Percentiles rank a stretch among this genome's conserved stretches.
phyloP scores from a whole-genome alignment of 1,284 basidiomycete genomes.

The Cutaneotrichosporon sp. region DNA sequence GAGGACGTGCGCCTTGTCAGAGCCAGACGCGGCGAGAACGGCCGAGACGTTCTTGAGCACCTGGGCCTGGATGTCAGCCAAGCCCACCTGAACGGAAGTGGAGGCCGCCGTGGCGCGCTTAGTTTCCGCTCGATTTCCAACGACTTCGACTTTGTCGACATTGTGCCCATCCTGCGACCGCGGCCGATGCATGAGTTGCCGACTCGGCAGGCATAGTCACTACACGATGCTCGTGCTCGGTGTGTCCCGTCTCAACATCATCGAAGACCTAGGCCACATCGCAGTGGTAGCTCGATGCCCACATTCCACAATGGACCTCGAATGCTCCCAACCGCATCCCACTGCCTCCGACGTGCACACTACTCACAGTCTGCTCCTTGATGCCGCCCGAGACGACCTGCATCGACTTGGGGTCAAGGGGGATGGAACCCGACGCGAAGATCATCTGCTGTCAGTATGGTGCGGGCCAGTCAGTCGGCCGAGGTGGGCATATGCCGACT shows the following conservation, averaged over 20 bases:
- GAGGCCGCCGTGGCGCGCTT: not conserved
- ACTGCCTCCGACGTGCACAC: not conserved
- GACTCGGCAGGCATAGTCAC: not conserved
- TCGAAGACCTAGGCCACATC: not conserved
- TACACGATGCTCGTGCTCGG: not conserved
- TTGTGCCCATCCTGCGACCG: too few species aligned
- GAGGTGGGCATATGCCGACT: not conserved
- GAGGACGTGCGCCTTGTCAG: slow-evolving; percentile 72
- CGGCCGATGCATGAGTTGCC: not conserved
- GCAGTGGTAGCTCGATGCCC: not conserved
- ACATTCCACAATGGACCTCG: too few species aligned
- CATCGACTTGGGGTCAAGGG: slow-evolving; percentile 74
- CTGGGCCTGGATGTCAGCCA: slow-evolving; percentile 58
- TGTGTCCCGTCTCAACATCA: not conserved
- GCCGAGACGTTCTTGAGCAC: slow-evolving; percentile 83
- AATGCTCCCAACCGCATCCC: too few species aligned
- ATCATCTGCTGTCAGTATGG: slow-evolving; percentile 57
- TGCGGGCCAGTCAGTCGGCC: not conserved
- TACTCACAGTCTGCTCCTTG: slow-evolving; percentile 69
- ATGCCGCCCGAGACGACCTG: slow-evolving; percentile 77
- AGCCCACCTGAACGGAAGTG: not conserved
- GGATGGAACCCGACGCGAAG: slow-evolving; percentile 88
- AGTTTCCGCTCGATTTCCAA: not conserved
- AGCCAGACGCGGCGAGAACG: slow-evolving; percentile 79
- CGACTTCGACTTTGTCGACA: too few species aligned